Conservation (phyloP, 306 rosid genomes). For the Quercus ilex region DNA sequence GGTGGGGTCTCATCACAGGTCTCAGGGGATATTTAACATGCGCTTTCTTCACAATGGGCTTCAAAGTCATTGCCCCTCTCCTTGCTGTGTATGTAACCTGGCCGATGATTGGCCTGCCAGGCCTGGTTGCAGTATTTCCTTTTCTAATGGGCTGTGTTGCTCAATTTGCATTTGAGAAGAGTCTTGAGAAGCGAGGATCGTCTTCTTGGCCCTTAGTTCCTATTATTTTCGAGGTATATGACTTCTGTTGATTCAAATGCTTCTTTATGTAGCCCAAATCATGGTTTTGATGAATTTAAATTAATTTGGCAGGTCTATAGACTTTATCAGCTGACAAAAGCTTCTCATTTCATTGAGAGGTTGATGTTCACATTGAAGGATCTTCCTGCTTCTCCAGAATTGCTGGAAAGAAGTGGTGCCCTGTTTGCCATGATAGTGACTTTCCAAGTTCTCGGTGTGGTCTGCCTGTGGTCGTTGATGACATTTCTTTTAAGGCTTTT, state of each 20-base stretch:
- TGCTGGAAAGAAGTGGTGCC: conserved; percentile 59
- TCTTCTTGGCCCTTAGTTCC: conserved; percentile 89
- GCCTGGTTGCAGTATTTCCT: conserved; percentile 58
- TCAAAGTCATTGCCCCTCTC: conserved; percentile 67
- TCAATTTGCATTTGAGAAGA: conserved; percentile 62
- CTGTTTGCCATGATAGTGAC: conserved; percentile 59
- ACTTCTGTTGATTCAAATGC: background rate
- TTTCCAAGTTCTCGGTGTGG: conserved; percentile 56
- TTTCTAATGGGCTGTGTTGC: conserved; percentile 57
- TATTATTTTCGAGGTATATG: conserved; percentile 66
- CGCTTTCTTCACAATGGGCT: conserved; percentile 56
- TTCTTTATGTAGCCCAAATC: background rate
- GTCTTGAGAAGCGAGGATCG: conserved; percentile 43
- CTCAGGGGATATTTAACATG: conserved; percentile 75
- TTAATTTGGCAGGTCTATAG: conserved; percentile 57
- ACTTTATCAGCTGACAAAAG: conserved; percentile 77
- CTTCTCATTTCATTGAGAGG: conserved; percentile 58
- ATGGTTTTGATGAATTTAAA: conserved; percentile 10
- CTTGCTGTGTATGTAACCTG: conserved; percentile 47
- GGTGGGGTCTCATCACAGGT: conserved; percentile 96
- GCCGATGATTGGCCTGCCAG: conserved; percentile 58
- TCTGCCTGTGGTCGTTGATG: conserved; percentile 84
- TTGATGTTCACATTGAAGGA: conserved; percentile 55
- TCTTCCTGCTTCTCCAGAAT: conserved; percentile 46
- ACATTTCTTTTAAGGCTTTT: conserved; percentile 88